Base-by-base conservation (phyloP, 257 asterid species). In the Nicotiana undulata region DNA sequence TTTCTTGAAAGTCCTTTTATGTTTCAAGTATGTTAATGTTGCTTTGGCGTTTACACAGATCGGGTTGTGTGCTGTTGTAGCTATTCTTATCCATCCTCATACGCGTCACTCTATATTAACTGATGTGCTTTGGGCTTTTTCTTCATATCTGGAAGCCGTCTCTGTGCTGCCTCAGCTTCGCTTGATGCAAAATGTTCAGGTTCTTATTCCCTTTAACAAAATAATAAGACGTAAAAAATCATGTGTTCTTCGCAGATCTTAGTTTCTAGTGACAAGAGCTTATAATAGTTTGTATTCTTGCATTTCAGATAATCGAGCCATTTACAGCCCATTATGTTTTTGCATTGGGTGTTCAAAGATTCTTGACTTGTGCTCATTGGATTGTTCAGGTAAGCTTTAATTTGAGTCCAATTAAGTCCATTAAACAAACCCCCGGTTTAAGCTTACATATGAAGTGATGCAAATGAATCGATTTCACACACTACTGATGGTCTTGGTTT, bases 121-220 rank as follows among this genome's bases (percentile, higher is more conserved):
- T 11, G 46, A 40, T 40, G 46, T 87, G 67, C 61, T 55, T 8
- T 84, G 88, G 88, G 85, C 86, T 13, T 84, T 84, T 70, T 82
- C 86, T 65, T 86, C 84, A 22, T 82, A 86, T 58, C 64, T 86
- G 66, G 89, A 86, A 75, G 86, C 89, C 77, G 79, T 86, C 59
- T 84, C 89, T 15, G 89, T 86, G 10, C 81, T 84, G 9, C 89
- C 89, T 22, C 89, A 86, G 59, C 81, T 86, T 29, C 83, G 68
- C n/a, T 68, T 84, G 24, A 86, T 86, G 89, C 86, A 84, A 79
- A 85, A 77, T 67, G 86, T 92, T 6, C 92, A 90, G 97, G 98
- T 94, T 63, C 22, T 31, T 46, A n/a, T 24, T 49, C 17, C 10
- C 26, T 79, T 3, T 9, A 10, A 81, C 81, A 7, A 76, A 85